These are phyloP conservation scores for Metschnikowia bowlesiae DNA, from an alignment of 805 yeast genomes.

Conservation along the genomic window DNA sequence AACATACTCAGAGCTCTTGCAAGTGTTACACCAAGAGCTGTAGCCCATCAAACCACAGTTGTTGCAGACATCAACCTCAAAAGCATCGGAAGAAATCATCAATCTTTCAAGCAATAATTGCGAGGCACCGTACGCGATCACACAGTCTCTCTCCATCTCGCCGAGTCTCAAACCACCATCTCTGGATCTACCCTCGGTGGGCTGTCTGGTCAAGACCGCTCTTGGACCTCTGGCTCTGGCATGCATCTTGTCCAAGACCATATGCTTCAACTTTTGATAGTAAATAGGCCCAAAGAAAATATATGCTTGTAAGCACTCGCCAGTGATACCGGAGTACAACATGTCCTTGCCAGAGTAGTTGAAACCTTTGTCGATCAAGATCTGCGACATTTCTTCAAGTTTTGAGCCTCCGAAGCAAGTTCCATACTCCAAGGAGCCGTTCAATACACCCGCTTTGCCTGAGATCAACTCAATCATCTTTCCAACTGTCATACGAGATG, in stretches of 20 bases:
- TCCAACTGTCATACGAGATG: conserved; percentile 99
- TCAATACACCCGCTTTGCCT: conserved; percentile 96
- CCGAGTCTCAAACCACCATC: conserved; percentile 99
- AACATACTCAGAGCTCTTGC: conserved; percentile 81
- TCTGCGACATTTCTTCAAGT: conserved; percentile 88
- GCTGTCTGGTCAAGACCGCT: conserved; percentile 92
- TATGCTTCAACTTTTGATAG: conserved; percentile 96
- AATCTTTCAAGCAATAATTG: conserved; percentile 88
- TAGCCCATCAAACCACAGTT: conserved; percentile 96
- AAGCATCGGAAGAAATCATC: conserved; percentile 96
- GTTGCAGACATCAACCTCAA: conserved; percentile 93
- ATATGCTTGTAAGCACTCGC: conserved; percentile 95
- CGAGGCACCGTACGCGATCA: conserved; percentile 93
- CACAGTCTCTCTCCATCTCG: conserved; percentile 99
- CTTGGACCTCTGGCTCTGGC: conserved; percentile 99
- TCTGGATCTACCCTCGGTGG: conserved; percentile 94
- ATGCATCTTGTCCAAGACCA: conserved; percentile 99
- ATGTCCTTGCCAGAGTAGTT: conserved; percentile 95
- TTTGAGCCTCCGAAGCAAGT: conserved; percentile 99
- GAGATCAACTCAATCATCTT: conserved; percentile 95
- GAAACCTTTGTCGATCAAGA: conserved; percentile 86
- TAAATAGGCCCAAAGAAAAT: conserved; percentile 98
- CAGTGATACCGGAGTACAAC: conserved; percentile 96
- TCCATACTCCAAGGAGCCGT: conserved; percentile 90
- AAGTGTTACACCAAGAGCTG: conserved; percentile 96